Base-by-base conservation (phyloP, 2,329 filamentous ascomycete species). In the Cercospora citrullina region DNA sequence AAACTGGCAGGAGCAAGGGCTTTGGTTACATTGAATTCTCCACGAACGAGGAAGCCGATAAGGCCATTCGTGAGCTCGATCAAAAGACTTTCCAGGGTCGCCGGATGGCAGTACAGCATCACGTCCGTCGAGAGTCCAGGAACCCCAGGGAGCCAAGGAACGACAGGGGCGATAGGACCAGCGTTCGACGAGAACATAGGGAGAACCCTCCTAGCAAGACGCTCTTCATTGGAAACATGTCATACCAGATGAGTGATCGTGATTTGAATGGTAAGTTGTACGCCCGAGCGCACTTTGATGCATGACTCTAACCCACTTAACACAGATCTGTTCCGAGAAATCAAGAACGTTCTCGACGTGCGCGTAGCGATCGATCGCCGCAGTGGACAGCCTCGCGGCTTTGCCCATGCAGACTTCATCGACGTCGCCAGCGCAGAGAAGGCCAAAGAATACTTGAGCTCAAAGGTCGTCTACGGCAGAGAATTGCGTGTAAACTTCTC, bases 181-280 rank as follows among this genome's bases (percentile, higher is more conserved):
- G 14, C 36, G 36, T 42, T 42, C 36, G 16, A n/a, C 36, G 7
- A 42, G 36, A 42, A 42, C 3, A 42, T 42, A 42, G 16, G n/a
- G 30, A 57, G 33, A 83, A 82, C 74, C 73, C 81, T 48, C 88
- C 89, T 3, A 86, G 86, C 62, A 87, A 85, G 76, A 91, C 89
- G 1, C 81, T 96, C 36, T 96, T 91, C 83, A 87, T 97, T 73
- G 92, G 93, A 72, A 95, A 95, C 82, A 88, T 97, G 80, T 89
- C 91, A 10, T 95, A 91, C 77, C 91, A 96, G 81, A 90, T 94
- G 82, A 91, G 90, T 8, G 93, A 96, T 76, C 87, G 87, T 64
- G 93, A 96, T 75, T 84, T 97, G 64, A 93, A 94, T 80, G 75
- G 77, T 78, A 70, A 51, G 76, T 67, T 18, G 10, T n/a, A 12